Conservation (phyloP, 148 eudicot genomes). For the Silene latifolia region DNA sequence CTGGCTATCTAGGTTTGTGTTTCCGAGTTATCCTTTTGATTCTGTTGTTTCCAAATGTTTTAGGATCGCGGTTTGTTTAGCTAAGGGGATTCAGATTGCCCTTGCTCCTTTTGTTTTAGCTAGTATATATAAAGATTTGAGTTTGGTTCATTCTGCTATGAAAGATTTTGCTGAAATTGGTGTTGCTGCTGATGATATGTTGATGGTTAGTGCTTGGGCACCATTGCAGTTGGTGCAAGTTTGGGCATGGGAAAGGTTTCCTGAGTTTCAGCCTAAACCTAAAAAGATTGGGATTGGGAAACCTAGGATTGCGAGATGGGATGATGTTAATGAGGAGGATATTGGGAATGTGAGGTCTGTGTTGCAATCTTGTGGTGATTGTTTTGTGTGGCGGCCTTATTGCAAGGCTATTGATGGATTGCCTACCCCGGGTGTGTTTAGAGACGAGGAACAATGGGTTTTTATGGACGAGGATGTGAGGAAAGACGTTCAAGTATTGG, state of each 20-base stretch:
- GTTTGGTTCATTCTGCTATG: constrained; percentile 24
- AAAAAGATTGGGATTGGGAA: constrained; percentile 14
- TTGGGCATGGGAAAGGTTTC: constrained; percentile 66
- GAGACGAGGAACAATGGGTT: constrained; percentile 24
- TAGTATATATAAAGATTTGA: constrained; percentile 40
- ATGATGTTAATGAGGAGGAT: constrained; percentile 13
- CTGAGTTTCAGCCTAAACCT: constrained; percentile 32
- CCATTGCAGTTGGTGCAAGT: constrained; percentile 40
- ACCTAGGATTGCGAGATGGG: constrained; percentile 48
- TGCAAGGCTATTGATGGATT: constrained; percentile 11
- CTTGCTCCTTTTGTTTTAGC: constrained; percentile 46
- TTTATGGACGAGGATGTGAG: background rate
- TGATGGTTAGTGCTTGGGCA: constrained; percentile 26
- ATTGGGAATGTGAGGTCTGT: constrained; percentile 22
- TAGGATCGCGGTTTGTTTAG: constrained; percentile 29
- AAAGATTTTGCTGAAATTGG: constrained; percentile 2
- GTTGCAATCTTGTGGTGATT: constrained; percentile 27
- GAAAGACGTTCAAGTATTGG: constrained; percentile 24
- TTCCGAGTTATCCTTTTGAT: constrained; percentile 14
- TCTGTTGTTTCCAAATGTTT: constrained; percentile 14
- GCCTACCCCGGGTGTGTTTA: constrained; percentile 9
- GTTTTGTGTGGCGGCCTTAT: constrained; percentile 54
- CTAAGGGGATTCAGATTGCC: constrained; percentile 36
- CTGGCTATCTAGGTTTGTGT: constrained; percentile 48
- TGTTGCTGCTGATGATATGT: constrained; percentile 13